phyloP scores from a whole-genome alignment of 2,329 filamentous ascomycete genomes.

The Colletotrichum destructivum region DNA sequence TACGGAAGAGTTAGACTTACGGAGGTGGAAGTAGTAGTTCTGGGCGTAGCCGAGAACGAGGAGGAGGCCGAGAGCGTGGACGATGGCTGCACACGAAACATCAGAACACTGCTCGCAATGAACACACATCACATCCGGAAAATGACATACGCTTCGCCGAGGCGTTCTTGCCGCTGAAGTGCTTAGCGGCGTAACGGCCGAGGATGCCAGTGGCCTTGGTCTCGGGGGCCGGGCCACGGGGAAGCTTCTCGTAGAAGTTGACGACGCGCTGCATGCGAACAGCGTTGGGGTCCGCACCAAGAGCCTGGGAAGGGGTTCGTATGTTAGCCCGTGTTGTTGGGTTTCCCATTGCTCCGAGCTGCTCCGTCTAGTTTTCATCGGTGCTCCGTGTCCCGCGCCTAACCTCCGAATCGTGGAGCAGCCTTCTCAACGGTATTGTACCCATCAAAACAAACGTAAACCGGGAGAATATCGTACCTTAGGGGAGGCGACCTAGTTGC shows the following conservation, averaged over 20 bases:
- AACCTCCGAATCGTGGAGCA: slow-evolving; percentile 26
- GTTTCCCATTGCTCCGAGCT: slow-evolving; percentile 27
- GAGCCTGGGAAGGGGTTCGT: slow-evolving; percentile 73
- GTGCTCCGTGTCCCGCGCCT: neutral
- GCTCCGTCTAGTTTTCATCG: slow-evolving; percentile 19
- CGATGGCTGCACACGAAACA: slow-evolving; percentile 74
- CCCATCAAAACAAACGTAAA: slow-evolving; percentile 26
- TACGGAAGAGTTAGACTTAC: slow-evolving; percentile 71
- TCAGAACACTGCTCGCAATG: neutral
- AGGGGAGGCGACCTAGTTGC: slow-evolving; percentile 81
- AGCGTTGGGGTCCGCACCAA: slow-evolving; percentile 95
- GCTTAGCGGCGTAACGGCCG: slow-evolving; percentile 88
- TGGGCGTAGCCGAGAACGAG: slow-evolving; percentile 91
- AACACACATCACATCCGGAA: neutral
- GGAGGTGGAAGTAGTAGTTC: slow-evolving; percentile 99
- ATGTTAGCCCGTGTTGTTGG: slow-evolving; percentile 53
- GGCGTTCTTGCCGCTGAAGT: slow-evolving; percentile 92
- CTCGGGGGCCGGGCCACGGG: slow-evolving; percentile 90
- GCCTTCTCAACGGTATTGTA: slow-evolving; percentile 22
- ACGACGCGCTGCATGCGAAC: slow-evolving; percentile 98
- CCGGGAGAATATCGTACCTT: slow-evolving; percentile 74
- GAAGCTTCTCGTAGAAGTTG: slow-evolving; percentile 98
- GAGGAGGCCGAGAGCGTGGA: slow-evolving; percentile 86
- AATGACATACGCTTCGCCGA: slow-evolving; percentile 84
- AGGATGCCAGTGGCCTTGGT: slow-evolving; percentile 85